Base-by-base conservation (phyloP, 2,329 filamentous ascomycete species). In the Calonectria crousiana region DNA sequence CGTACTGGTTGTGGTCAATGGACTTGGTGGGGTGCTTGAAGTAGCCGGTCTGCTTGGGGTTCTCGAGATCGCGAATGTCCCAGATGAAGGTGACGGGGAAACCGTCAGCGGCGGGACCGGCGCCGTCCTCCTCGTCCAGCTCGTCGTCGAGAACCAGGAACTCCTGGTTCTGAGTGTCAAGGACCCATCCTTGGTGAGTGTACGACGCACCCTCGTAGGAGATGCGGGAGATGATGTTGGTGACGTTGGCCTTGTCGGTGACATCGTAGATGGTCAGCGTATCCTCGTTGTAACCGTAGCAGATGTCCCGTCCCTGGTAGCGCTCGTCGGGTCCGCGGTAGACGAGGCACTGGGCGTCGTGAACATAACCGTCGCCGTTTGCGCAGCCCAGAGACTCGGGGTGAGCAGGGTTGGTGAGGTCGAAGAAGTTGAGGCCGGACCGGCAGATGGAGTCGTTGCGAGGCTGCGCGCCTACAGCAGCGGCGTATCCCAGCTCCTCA, bases 11-110 rank as follows among this genome's bases (percentile, higher is more conserved):
- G 81, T 89, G 87, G 72, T 89, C 87, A 69, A 88, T 87, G 23
- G 84, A 83, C 67, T 82, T 83, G 47, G 82, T 84, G 5, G 84
- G 83, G 60, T 81, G 74, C 81, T 87, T 84, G 80, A 87, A 89
- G 38, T 74, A 76, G 9, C 88, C 88, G 0, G 85, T 87, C 74
- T 87, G 82, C 73, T 83, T 84, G 6, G 88, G 88, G 4, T 82
- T 81, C 41, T 85, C 83, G 23, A 89, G 84, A 66, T 84, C 81
- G 5, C 82, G 79, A 73, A 90, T 87, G 79, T 89, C 87, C 81
- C 87, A 89, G 78, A 90, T 88, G 78, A 88, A 90, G 0, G 88
- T 90, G 4, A 87, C 86, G 5, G 89, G 87, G 74, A 81, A 86
- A 2, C 56, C 56, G 34, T 62, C 56, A 11, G 32, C 36, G 1